Conservation (phyloP, 129 eudicot genomes). For the Solidago caesia region DNA sequence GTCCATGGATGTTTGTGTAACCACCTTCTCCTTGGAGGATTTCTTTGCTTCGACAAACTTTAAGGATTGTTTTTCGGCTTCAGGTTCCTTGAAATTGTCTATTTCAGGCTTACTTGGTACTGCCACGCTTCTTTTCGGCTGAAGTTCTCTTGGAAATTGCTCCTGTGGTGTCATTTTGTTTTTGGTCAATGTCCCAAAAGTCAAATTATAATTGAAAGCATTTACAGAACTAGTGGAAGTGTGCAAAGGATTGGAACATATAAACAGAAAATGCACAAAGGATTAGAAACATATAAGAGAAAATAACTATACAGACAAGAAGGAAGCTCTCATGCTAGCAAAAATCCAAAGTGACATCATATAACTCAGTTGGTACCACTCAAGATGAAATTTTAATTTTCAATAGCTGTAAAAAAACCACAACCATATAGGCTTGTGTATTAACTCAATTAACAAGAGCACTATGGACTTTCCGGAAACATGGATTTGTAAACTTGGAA, state of each 20-base stretch:
- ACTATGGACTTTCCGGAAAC: too few relatives aligned
- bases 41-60: slow-evolving; percentile 19
- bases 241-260: neutral
- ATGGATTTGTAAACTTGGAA: too few relatives aligned
- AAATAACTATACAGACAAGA: too few relatives aligned
- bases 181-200: neutral
- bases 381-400: too few relatives aligned
- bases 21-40: slow-evolving; percentile 23
- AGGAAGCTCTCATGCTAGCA: too few relatives aligned
- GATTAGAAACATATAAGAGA: too few relatives aligned
- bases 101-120: slow-evolving; percentile 20
- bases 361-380: too few relatives aligned
- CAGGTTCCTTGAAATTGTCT: slow-evolving; percentile 33
- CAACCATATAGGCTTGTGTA: too few relatives aligned
- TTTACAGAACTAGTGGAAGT: neutral
- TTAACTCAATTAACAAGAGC: too few relatives aligned
- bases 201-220: neutral
- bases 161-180: slow-evolving; percentile 4
- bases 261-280: neutral
- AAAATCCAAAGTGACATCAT: too few relatives aligned
- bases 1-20: slow-evolving; percentile 36
- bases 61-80: slow-evolving; percentile 22
- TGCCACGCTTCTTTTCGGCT: slow-evolving; percentile 24
- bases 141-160: slow-evolving; percentile 17
- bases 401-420: too few relatives aligned